Evolutionary conservation across 1,284 basidiomycete species (phyloP), one percentile per base, ranked within the genome.

Genomic region (Mycena sp.): DNA sequence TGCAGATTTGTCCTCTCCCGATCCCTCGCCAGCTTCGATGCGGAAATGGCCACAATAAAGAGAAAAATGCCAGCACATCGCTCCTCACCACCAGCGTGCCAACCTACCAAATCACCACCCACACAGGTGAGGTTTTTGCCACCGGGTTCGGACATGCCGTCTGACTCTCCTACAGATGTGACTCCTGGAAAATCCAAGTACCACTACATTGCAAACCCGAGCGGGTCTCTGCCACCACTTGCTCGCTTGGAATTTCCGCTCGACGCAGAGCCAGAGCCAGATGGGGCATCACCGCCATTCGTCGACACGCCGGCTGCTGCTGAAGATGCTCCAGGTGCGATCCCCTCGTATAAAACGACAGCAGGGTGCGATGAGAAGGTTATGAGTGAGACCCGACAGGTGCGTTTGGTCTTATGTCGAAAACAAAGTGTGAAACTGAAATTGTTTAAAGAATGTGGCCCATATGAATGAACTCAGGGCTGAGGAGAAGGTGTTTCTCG

Each of bases 331-430:
- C 26, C 51, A 2, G 51, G 51, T 30, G 40, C 51, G n/a, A 28
- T 43, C 51, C 51, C 51, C 40, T 16, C 51, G 40, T 53, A 53
- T 30, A 38, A 53, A 43, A 43, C 38, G 9, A 53, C 51, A 26
- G 17, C 26, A 26, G 26, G 26, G 17, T 48, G 35, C 26, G n/a
- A 57, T 45, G 52, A 32, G 40, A 54, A 54, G 21, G 41, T 12
- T 9, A n/a, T 19, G 3, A 38, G 10, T 3, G 19, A 46, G 35
- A 48, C 21, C 17, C 45, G 35, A 21, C 44, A 57, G 45, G 54
- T 61, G 17, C 4, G 44, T 52, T 35, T 10, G 35, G 55, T 32
- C 14, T 26, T 35, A 40, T 17, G 19, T 45, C 28, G 16, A 6
- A 35, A 17, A 29, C 25, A 29, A 12, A 11, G 2, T n/a, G 1